Percentiles rank a stretch among this genome's conserved stretches.
Evolutionary conservation across 345 rosid genomes (phyloP).

Genomic region (Citrus unshiu): DNA sequence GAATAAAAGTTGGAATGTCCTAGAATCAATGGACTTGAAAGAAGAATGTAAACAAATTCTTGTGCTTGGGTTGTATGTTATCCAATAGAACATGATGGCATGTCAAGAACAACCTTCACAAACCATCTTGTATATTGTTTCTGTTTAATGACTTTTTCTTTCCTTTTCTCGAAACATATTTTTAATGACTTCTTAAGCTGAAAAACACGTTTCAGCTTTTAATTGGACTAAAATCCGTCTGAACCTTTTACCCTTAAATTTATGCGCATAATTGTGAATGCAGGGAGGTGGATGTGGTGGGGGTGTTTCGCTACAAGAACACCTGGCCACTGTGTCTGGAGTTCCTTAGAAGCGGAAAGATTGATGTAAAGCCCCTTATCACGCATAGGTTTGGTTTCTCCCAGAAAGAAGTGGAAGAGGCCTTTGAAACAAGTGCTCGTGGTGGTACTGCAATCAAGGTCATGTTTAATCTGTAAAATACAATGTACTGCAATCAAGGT

Average conservation of each 20-base stretch:
- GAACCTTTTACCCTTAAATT: neutral
- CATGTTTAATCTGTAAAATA: slow-evolving; percentile 66
- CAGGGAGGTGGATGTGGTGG: slow-evolving; percentile 90
- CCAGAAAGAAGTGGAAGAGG: slow-evolving; percentile 79
- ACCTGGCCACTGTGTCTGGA: slow-evolving; percentile 91
- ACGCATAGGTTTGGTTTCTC: slow-evolving; percentile 88
- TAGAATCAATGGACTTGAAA: neutral
- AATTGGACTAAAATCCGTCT: neutral
- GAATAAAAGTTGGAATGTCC: neutral
- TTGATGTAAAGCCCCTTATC: slow-evolving; percentile 82
- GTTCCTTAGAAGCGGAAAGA: slow-evolving; percentile 68
- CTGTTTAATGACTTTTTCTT: no score
- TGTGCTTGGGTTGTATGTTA: neutral
- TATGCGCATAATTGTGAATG: neutral
- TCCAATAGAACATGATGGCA: neutral
- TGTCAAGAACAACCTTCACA: no score
- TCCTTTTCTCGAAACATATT: no score
- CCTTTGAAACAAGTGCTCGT: slow-evolving; percentile 79
- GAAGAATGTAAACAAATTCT: neutral
- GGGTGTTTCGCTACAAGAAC: slow-evolving; percentile 74
- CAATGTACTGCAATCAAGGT: slow-evolving; percentile 66
- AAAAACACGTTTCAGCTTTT: neutral
- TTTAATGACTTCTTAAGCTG: no score
- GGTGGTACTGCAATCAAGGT: slow-evolving; percentile 88
- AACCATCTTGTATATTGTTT: no score